Evolutionary conservation across 257 asterid species (phyloP).

Genomic region (Solanum chmielewskii): DNA sequence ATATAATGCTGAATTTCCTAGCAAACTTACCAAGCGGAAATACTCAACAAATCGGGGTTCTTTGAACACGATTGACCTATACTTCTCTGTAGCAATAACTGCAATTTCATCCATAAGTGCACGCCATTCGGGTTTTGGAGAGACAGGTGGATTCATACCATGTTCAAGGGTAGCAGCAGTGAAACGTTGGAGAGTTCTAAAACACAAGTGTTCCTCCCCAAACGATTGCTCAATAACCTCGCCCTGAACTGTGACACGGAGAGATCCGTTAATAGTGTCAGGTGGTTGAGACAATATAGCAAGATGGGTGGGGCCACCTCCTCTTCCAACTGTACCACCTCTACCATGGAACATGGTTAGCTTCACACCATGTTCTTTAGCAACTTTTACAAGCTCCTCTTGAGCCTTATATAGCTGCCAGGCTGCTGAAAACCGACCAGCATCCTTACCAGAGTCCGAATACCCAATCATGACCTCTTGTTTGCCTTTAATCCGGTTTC

Average conservation of each 20-base stretch:
- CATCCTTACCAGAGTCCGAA: conserved; percentile 56
- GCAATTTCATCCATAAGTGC: conserved; percentile 39
- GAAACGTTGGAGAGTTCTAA: conserved; percentile 43
- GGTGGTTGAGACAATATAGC: conserved; percentile 57
- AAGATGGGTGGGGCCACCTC: conserved; percentile 58
- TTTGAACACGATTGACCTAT: conserved; percentile 34
- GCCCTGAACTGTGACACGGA: conserved; percentile 49
- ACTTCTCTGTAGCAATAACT: conserved; percentile 26
- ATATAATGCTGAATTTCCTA: not conserved
- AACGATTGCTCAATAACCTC: conserved; percentile 49
- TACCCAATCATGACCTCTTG: conserved; percentile 56
- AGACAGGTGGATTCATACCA: conserved; percentile 37
- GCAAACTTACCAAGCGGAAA: conserved; percentile 35
- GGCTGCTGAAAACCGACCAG: conserved; percentile 47
- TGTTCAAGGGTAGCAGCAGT: conserved; percentile 46
- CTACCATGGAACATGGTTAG: conserved; percentile 51
- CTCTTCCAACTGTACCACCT: conserved; percentile 56
- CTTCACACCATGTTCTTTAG: conserved; percentile 39
- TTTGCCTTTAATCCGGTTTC: conserved; percentile 32
- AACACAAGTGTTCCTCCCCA: conserved; percentile 42
- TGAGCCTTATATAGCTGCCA: conserved; percentile 54
- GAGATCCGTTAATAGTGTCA: conserved; percentile 38
- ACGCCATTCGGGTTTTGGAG: conserved; percentile 52
- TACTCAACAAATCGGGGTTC: conserved; percentile 55
- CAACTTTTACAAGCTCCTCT: conserved; percentile 43